Base-by-base conservation (phyloP, 1,284 basidiomycete genomes). In the Naganishia sp. region DNA sequence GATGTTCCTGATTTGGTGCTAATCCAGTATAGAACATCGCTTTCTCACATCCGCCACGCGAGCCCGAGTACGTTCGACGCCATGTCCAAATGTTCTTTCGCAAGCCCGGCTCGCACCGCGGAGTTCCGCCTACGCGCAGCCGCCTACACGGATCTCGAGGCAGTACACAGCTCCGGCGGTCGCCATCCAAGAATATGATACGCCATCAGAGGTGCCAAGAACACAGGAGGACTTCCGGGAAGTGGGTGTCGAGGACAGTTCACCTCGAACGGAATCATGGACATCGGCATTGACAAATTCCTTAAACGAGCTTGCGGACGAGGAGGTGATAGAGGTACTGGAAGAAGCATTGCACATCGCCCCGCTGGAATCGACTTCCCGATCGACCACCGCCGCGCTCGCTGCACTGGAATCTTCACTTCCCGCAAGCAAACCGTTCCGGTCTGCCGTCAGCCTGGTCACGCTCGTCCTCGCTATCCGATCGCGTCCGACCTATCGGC, bases 241-340 rank as follows among this genome's bases (percentile, higher is more conserved):
- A 1, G 21, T 50, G 5, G 57, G 49, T 13, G 28, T 32, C 7
- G 17, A 6, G 9, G 56, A 18, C 31, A 41, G 3, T 1, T 6
- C 21, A 15, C 15, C 43, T 31, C 42, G 35, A 45, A 5, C 28
- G 56, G 25, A 41, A 11, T 35, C 32, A n/a, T 49, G 58, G 58
- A 39, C 47, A 21, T 28, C 47, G 47, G 58, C 58, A 13, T 51
- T 61, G 49, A 43, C 47, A 35, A 61, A 39, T 51, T 50, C 58
- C 25, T 25, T 61, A 23, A 39, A 61, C n/a, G 58, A 61, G 5
- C 42, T 61, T 32, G 47, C 32, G 35, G 58, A 61, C 28, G 47
- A 61, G 17, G 58, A 61, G 47, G 58, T 61, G n/a, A 51, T 61
- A 21, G n/a, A 61, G 35, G 58, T 61, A 23, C 15, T 61, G 39